Conservation (phyloP, 306 rosid genomes). For the Erythrophleum fordii region DNA sequence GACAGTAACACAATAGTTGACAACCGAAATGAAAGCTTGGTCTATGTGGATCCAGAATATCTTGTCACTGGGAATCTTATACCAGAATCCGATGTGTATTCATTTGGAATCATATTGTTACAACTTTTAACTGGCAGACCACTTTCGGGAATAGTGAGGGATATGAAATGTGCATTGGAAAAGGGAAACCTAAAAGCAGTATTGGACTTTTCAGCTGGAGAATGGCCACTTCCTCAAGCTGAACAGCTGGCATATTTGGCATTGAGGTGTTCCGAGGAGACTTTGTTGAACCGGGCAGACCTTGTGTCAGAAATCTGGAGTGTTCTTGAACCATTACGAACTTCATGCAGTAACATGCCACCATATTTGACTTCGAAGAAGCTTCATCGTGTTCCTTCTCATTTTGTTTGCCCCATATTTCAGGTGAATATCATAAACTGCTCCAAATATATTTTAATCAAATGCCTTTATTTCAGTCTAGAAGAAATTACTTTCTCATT, state of each 20-base stretch:
- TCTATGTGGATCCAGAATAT: conserved; percentile 78
- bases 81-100: conserved; percentile 84
- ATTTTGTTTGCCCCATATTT: conserved; percentile 90
- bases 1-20: conserved; percentile 35
- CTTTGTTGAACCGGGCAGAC: conserved; percentile 60
- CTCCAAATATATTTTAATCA: conserved; percentile 29
- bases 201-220: conserved; percentile 89
- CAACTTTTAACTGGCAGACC: conserved; percentile 73
- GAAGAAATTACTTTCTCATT: not conserved
- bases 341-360: conserved; percentile 54
- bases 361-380: conserved; percentile 59
- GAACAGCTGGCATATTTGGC: conserved; percentile 71
- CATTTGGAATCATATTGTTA: conserved; percentile 76
- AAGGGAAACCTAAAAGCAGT: conserved; percentile 57
- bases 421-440: conserved; percentile 65
- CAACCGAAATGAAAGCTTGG: conserved; percentile 42
- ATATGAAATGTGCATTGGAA: conserved; percentile 73
- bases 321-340: conserved; percentile 72
- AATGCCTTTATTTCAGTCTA: conserved; percentile 6
- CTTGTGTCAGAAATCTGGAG: conserved; percentile 66
- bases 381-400: conserved; percentile 74
- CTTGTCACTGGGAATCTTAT: conserved; percentile 61
- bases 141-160: conserved; percentile 59
- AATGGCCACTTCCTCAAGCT: conserved; percentile 80
- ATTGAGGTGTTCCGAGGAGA: conserved; percentile 72